Percentiles rank a stretch among this genome's conserved stretches.
Evolutionary conservation across 2,329 filamentous ascomycete species (phyloP).

Genomic region (Hirsutella rhossiliensis): DNA sequence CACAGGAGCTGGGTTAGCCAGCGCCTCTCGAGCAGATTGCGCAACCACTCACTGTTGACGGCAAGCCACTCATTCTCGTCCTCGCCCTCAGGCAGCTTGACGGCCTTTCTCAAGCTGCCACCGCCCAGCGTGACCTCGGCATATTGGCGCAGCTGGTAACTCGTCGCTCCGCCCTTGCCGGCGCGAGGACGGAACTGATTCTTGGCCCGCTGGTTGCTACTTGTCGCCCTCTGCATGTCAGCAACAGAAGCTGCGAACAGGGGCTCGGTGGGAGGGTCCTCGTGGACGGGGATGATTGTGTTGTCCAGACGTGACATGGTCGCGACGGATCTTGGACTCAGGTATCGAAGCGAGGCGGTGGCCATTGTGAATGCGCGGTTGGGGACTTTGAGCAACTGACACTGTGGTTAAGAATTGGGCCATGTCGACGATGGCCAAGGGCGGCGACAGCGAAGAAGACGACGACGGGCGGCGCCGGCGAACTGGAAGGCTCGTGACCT

Average conservation of each 20-base stretch:
- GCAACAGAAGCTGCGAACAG: constrained; percentile 13
- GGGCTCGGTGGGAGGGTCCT: constrained; percentile 10
- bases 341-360: constrained; percentile 14
- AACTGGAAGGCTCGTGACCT: constrained; percentile 7
- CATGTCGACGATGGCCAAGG: constrained; percentile 14
- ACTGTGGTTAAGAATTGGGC: constrained; percentile 30
- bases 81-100: constrained; percentile 93
- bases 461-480: constrained; percentile 5
- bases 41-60: constrained; percentile 66
- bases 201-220: constrained; percentile 74
- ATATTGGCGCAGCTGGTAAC: constrained; percentile 93
- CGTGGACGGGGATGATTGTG: constrained; percentile 19
- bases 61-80: constrained; percentile 97
- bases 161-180: constrained; percentile 73
- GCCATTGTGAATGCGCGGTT: constrained; percentile 7
- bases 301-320: constrained; percentile 17
- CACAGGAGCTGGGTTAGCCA: not conserved
- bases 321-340: constrained; percentile 19
- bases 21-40: not conserved
- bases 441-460: constrained; percentile 2
- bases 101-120: constrained; percentile 88
- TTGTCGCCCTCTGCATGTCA: constrained; percentile 13
- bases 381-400: constrained; percentile 15
- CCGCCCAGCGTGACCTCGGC: constrained; percentile 93
- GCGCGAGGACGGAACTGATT: constrained; percentile 86